These are phyloP conservation scores for Pichia thaimueangensis DNA, from an alignment of 805 yeast species.

Conservation along the genomic window DNA sequence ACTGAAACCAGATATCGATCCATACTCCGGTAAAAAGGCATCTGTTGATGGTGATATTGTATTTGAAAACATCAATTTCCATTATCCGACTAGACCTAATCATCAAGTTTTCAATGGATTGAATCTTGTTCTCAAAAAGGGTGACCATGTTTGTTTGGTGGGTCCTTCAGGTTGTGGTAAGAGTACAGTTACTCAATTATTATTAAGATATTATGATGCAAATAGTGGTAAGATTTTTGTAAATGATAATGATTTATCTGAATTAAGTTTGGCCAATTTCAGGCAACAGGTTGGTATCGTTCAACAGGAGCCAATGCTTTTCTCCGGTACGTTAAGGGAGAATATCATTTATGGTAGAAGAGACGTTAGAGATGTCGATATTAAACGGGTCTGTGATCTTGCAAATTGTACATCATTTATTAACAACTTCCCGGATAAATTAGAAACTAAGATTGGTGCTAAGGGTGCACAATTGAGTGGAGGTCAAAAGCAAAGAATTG, in stretches of 20 bases:
- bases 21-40: constrained; percentile 53
- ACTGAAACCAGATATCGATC: constrained; percentile 63
- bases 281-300: constrained; percentile 81
- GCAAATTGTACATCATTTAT: constrained; percentile 75
- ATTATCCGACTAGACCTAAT: constrained; percentile 80
- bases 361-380: constrained; percentile 54
- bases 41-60: constrained; percentile 47
- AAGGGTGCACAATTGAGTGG: constrained; percentile 87
- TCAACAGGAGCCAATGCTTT: constrained; percentile 85
- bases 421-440: constrained; percentile 68
- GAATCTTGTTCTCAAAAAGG: constrained; percentile 57
- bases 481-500: constrained; percentile 91
- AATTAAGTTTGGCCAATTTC: constrained; percentile 64
- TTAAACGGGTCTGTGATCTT: constrained; percentile 51
- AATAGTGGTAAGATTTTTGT: constrained; percentile 53
- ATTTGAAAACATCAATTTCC: constrained; percentile 59
- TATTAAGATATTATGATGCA: constrained; percentile 83
- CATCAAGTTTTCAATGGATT: constrained; percentile 57
- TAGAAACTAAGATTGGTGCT: constrained; percentile 80
- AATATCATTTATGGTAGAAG: constrained; percentile 72
- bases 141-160: constrained; percentile 85
- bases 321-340: constrained; percentile 79
- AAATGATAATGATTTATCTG: constrained; percentile 56
- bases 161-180: constrained; percentile 98
- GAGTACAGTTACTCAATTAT: constrained; percentile 74